Percentiles rank a stretch among this genome's conserved stretches.
phyloP scores from a whole-genome alignment of 495 filamentous ascomycete genomes.

The Clohesyomyces aquaticus region DNA sequence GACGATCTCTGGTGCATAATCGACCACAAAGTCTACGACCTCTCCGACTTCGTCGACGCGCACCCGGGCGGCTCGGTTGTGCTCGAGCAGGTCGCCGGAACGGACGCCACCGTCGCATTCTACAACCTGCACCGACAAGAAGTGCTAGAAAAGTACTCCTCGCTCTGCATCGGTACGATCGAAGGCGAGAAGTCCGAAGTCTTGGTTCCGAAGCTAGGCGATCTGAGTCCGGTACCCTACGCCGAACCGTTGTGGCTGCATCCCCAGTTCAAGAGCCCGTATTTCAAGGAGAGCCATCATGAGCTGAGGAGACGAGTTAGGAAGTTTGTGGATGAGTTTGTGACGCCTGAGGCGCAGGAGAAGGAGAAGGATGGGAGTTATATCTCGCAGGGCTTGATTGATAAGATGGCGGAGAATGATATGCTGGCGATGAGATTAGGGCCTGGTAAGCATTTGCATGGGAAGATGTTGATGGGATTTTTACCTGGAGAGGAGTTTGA shows the following conservation, averaged over 20 bases:
- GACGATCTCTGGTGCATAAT: slow-evolving; percentile 74
- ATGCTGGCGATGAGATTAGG: slow-evolving; percentile 82
- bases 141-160: slow-evolving; percentile 75
- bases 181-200: slow-evolving; percentile 75
- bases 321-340: slow-evolving; percentile 70
- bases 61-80: slow-evolving; percentile 86
- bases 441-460: slow-evolving; percentile 80
- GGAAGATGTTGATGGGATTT: slow-evolving; percentile 67
- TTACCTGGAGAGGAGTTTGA: slow-evolving; percentile 80
- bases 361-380: slow-evolving; percentile 76
- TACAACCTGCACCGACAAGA: slow-evolving; percentile 94
- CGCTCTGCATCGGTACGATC: slow-evolving; percentile 76
- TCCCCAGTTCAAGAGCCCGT: slow-evolving; percentile 78
- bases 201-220: slow-evolving; percentile 69
- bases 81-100: slow-evolving; percentile 80
- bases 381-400: slow-evolving; percentile 77
- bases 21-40: slow-evolving; percentile 90
- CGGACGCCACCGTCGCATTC: slow-evolving; percentile 84
- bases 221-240: slow-evolving; percentile 76
- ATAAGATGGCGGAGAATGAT: slow-evolving; percentile 73
- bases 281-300: slow-evolving; percentile 78
- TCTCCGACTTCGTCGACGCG: slow-evolving; percentile 87
- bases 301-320: slow-evolving; percentile 71
- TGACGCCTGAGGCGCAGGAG: slow-evolving; percentile 75
- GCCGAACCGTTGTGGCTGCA: slow-evolving; percentile 81